Percentiles rank a stretch among this genome's conserved stretches.
Conservation (phyloP, 1,284 basidiomycete genomes). For the Sporisorium sorghi region DNA sequence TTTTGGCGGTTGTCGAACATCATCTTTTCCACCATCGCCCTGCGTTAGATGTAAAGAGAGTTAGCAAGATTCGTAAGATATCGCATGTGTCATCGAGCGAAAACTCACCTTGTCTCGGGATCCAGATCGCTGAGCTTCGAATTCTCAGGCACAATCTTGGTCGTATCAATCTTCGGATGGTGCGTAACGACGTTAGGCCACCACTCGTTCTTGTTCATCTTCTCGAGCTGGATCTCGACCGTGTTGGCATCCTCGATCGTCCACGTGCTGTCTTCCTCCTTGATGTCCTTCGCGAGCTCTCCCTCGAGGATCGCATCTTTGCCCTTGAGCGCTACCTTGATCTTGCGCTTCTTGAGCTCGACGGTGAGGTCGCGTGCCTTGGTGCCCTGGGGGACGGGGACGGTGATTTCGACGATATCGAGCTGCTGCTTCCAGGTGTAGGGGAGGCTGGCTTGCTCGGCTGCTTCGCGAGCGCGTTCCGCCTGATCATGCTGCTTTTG, state of each 20-base stretch:
- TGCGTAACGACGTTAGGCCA: constrained; percentile 97
- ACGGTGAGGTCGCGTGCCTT: constrained; percentile 82
- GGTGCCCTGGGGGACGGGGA: constrained; percentile 88
- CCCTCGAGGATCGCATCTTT: constrained; percentile 81
- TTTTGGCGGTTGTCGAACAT: constrained; percentile 99
- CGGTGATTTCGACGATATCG: constrained; percentile 82
- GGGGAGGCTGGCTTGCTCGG: constrained; percentile 88
- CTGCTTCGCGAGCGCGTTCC: constrained; percentile 77
- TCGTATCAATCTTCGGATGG: constrained; percentile 96
- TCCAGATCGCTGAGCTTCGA: constrained; percentile 96
- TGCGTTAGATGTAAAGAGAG: background rate
- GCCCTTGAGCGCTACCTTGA: constrained; percentile 87
- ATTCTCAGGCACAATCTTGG: constrained; percentile 93
- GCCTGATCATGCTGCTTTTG: constrained; percentile 78
- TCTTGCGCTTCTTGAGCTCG: constrained; percentile 81
- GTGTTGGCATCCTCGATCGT: constrained; percentile 85
- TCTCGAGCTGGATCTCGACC: constrained; percentile 85
- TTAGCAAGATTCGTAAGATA: background rate
- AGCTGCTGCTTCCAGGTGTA: constrained; percentile 94
- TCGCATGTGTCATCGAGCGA: background rate
- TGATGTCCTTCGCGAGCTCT: constrained; percentile 92
- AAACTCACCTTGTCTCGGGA: constrained; percentile 77
- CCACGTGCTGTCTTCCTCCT: constrained; percentile 97
- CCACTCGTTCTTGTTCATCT: constrained; percentile 88
- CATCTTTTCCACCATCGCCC: constrained; percentile 99